Base-by-base conservation (phyloP, 2,329 filamentous ascomycete genomes). In the Raffaelea arxii region DNA sequence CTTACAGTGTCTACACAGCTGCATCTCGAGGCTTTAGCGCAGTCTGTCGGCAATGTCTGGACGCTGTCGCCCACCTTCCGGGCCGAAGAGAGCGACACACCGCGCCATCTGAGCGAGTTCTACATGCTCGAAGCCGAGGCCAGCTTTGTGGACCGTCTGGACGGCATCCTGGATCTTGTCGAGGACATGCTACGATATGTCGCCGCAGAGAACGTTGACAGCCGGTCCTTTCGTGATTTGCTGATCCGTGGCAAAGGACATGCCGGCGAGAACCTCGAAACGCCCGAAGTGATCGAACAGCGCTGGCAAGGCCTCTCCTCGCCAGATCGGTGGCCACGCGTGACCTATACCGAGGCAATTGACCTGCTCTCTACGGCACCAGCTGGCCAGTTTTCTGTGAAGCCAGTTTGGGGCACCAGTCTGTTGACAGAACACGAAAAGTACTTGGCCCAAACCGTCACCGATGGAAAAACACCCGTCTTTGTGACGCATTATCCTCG, bases 81-180 rank as follows among this genome's bases (percentile, higher is more conserved):
- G 32, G 92, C 92, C 4, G 92, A 96, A 63, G 82, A 82, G 60
- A 96, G 89, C 64, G 90, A 97, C 59, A 97, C 92, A 0, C 82
- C 89, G 6, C 81, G 92, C 24, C 92, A 98, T 65, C 71, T 98
- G 51, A 95, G 88, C 68, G 92, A 98, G 60, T 97, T 98, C 59
- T 97, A 97, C 67, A 97, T 98, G 92, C 77, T 98, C 3, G 92
- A 98, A 65, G 90, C 83, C 16, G 92, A 98, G 64, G 71, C 90
- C 61, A 83, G 80, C 57, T 95, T 95, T 61, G 77, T 83, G 37
- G 73, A 85, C 41, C 69, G 80, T 52, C 71, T 95, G 53, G 68
- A 75, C 25, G 69, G 75, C 23, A 72, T 98, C 55, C 92, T 94
- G 76, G 71, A 82, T 47, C 64, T 91, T n/a, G 77, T 88, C 2